Evolutionary conservation across 257 asterid genomes (phyloP), one percentile per base, ranked within the genome.

Genomic region (Jaltomata sinuosa): DNA sequence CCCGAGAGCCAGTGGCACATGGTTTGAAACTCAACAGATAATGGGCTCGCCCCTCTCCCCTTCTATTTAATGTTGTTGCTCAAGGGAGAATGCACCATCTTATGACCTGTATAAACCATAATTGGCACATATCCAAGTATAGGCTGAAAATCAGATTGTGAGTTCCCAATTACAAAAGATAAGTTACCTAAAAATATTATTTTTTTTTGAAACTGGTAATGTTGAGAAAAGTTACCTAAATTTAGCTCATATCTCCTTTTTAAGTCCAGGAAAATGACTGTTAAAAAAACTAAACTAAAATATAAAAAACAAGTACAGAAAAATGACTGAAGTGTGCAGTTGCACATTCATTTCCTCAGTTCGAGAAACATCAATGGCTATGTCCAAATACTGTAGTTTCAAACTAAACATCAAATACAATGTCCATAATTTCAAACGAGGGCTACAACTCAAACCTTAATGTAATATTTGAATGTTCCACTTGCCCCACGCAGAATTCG

Each of bases 401-500:
- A 47, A 49, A 49, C 85, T 64, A 83, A 47, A 49, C 67, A 83
- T 49, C 32, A 64, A 67, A 19, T 49, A 40, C 10, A 38, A 67
- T 25, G 34, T 83, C 19, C 47, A 64, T 52, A 45, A 47, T 47
- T 47, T 16, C 40, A 62, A 49, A 34, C 11, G 14, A 34, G 53
- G 77, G 67, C 49, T 10, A 77, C 80, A 79, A 57, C 61, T 50
- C 90, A 53, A 85, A 96, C 99, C 98, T 97, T 97, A 84, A 97
- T 95, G 89, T 97, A 97, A 88, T 97, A 97, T 90, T 97, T 97
- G 93, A 97, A 97, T 83, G 99, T 94, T 87, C 99, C 98, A 87
- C 98, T 95, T 47, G 97, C 83, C 82, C 88, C 97, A 77, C 81
- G 98, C 93, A 97, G 89, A 83, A 91, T 95, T 81, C 99, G 91